Base-by-base conservation (phyloP, 306 rosid genomes). In the Dalbergia cultrata region DNA sequence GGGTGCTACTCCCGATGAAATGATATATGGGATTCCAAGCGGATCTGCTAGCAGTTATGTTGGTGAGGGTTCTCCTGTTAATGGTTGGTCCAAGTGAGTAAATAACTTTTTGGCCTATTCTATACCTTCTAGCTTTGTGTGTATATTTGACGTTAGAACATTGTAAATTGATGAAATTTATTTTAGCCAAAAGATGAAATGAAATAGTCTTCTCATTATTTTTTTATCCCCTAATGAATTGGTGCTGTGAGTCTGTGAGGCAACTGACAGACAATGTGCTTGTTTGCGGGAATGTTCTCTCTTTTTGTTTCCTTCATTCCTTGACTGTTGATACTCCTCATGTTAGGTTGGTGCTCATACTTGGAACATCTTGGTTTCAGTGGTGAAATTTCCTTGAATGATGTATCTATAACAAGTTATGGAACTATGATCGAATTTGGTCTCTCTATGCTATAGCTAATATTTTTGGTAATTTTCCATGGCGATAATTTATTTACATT, bases 71-170 rank as follows among this genome's bases (percentile, higher is more conserved):
- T 86, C 94, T 83, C 87, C 87, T 0, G 86, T 83, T 70, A 90
- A 80, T 74, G 44, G 89, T 82, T 90, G 90, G 94, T 78, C 91
- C 52, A 87, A 85, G 94, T 90, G 87, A 87, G 92, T 83, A 19
- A 64, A 17, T 77, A 50, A 12, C 61, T 31, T 9, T 61, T 12
- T 6, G 10, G 67, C 10, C 11, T 61, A 59, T 60, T 60, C 22
- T 60, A 16, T 26, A 16, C 5, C 43, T 11, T 31, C 67, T 61
- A 61, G 54, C 71, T 45, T 22, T 63, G 6, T 71, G 14, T 49
- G 11, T 68, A 18, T 43, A 16, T 76, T 13, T 72, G 50, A 37
- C 16, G 12, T 26, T 80, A 33, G 52, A 57, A 62, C 72, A 67
- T 67, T 17, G 41, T 41, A 13, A 13, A 62, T 31, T 62, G 45